Evolutionary conservation across 2,329 filamentous ascomycete species (phyloP).

Genomic region (Trichoderma guizhouense): DNA sequence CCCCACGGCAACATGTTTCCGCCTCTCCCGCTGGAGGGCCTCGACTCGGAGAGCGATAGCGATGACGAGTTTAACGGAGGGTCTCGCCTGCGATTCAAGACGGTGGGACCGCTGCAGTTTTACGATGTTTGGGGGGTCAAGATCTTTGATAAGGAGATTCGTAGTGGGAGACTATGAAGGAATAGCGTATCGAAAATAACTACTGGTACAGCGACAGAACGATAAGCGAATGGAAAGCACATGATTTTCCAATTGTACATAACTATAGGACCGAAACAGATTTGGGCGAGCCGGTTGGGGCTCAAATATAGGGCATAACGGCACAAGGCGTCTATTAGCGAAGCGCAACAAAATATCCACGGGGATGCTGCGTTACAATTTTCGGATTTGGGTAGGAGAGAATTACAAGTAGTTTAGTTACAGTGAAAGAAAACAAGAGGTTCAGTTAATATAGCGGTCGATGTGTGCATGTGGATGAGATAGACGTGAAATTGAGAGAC

Average conservation of each 20-base stretch:
- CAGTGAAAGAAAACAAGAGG: neutral
- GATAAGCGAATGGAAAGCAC: neutral
- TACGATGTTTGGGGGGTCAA: constrained; percentile 46
- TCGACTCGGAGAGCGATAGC: constrained; percentile 35
- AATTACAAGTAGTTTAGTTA: neutral
- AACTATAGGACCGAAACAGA: neutral
- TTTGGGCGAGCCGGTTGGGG: neutral
- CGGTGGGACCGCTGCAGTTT: constrained; percentile 36
- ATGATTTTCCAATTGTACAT: neutral
- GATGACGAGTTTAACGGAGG: constrained; percentile 34
- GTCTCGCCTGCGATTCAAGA: constrained; percentile 35
- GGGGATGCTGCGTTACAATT: neutral
- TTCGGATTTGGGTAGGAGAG: neutral
- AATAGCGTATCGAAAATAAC: neutral
- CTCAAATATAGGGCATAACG: neutral
- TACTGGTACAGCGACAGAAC: neutral
- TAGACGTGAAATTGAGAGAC: too few species aligned
- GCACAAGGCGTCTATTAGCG: constrained; percentile 7
- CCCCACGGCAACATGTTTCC: constrained; percentile 26
- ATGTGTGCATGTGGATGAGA: neutral
- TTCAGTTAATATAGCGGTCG: neutral
- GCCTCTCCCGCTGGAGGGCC: constrained; percentile 28
- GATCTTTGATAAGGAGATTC: constrained; percentile 59
- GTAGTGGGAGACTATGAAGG: constrained; percentile 33
- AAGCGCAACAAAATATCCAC: neutral